Evolutionary conservation across 2,329 filamentous ascomycete species (phyloP), one percentile per base, ranked within the genome.

Genomic region (Cryphonectria parasitica): DNA sequence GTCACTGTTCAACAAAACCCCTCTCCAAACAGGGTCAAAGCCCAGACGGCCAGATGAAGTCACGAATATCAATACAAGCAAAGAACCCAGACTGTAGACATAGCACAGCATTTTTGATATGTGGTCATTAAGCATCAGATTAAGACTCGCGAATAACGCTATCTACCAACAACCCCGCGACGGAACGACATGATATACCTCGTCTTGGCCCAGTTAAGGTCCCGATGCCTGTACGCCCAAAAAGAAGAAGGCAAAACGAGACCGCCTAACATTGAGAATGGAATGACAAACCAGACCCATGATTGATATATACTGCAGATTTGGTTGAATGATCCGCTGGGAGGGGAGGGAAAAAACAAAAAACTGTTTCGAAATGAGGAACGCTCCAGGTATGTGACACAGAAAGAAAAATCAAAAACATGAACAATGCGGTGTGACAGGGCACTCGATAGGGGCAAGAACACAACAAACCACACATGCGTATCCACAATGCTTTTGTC

Each of bases 401-500:
- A 49, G 19, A 22, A 22, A 19, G 6, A 6, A 45, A 45, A 56
- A 61, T 28, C 13, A 2, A 11, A 39, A 65, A 58, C 25, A 34
- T 58, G 54, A 58, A 58, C 13, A 58, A 31, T 39, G 11, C 34
- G 54, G 25, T 17, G 25, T 34, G 25, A 31, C 54, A 49, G 54
- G 28, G 19, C 25, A 58, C 54, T 28, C 28, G 28, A 8, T 28
- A 25, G 15, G 28, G 52, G 54, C 6, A 5, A 17, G 34, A 34
- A 60, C 25, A 56, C 39, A 25, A 36, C 17, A 45, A n/a, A 60
- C 17, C 43, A 66, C 34, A 52, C 52, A 58, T 60, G 64, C 52
- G 34, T 69, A 65, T 65, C 31, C 65, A 69, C 67, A 61, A 61
- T 62, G 63, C 64, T 28, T 28, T 39, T 60, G 36, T 66, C 67